phyloP scores from a whole-genome alignment of 805 yeast genomes.

The Zygotorulaspora chibaensis region DNA sequence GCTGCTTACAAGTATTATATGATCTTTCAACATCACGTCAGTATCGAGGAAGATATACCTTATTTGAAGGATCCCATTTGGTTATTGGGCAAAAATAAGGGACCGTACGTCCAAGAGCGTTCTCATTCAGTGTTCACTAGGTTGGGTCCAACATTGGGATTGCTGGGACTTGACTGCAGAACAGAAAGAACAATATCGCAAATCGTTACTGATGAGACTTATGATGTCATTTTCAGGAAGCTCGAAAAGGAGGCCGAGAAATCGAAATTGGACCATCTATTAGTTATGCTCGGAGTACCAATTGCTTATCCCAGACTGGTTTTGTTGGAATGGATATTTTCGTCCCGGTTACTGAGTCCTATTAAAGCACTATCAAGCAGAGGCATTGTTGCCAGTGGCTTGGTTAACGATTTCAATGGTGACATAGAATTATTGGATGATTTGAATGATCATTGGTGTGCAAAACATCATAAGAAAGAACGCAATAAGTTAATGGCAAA shows the following conservation, averaged over 20 bases:
- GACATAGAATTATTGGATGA: conserved; percentile 88
- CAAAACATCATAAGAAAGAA: conserved; percentile 78
- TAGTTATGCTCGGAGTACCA: conserved; percentile 89
- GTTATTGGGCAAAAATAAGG: conserved; percentile 54
- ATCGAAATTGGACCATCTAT: conserved; percentile 60
- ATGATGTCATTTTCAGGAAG: conserved; percentile 57
- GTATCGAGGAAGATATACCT: conserved; percentile 42
- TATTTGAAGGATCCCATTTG: conserved; percentile 48
- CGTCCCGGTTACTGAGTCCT: conserved; percentile 59
- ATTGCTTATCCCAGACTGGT: conserved; percentile 92
- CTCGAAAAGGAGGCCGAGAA: conserved; percentile 52
- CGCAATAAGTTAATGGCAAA: conserved; percentile 63
- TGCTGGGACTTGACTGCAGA: conserved; percentile 86
- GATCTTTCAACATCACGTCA: conserved; percentile 84
- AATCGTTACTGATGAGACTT: conserved; percentile 53
- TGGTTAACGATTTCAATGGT: conserved; percentile 91
- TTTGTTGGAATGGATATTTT: conserved; percentile 76
- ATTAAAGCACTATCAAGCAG: conserved; percentile 54
- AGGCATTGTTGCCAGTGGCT: conserved; percentile 62
- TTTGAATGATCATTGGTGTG: conserved; percentile 95
- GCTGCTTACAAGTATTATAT: conserved; percentile 81
- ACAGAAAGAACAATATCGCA: conserved; percentile 72
- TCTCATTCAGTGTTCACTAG: conserved; percentile 69
- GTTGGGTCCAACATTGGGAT: conserved; percentile 66
- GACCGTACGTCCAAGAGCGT: conserved; percentile 64